These are phyloP conservation scores for Tagetes erecta DNA, from an alignment of 129 eudicot genomes.

Conservation along the genomic window DNA sequence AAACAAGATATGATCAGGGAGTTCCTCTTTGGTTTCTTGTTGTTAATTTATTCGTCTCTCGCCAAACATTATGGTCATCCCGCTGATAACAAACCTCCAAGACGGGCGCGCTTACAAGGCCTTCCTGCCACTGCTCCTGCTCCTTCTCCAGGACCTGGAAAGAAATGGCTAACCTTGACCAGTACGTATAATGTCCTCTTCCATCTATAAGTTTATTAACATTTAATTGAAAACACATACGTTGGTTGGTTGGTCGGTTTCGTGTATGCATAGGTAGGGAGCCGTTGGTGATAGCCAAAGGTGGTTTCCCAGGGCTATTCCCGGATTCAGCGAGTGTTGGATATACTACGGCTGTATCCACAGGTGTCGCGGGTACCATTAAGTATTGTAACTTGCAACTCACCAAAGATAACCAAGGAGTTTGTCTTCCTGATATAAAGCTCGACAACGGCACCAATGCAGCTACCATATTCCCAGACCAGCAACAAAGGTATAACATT, in stretches of 20 bases:
- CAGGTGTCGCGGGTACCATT: conserved; percentile 42
- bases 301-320: conserved; percentile 79
- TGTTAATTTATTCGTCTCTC: conserved; percentile 40
- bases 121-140: background rate
- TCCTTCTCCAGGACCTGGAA: conserved; percentile 11
- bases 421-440: conserved; percentile 51
- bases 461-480: conserved; percentile 47
- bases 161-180: conserved; percentile 62
- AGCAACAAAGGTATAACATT: conserved; percentile 53
- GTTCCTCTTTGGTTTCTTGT: conserved; percentile 41
- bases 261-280: conserved; percentile 42
- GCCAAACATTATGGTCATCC: conserved; percentile 24
- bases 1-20: conserved; percentile 48
- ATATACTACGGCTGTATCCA: conserved; percentile 34
- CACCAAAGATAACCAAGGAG: conserved; percentile 58
- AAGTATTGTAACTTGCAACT: conserved; percentile 77
- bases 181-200: conserved; percentile 27
- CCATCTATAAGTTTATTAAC: too few relatives aligned
- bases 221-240: too few relatives aligned
- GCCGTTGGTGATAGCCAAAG: conserved; percentile 76
- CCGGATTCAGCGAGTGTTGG: conserved; percentile 62
- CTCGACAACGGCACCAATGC: conserved; percentile 59
- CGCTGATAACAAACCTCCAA: conserved; percentile 25
- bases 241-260: background rate
- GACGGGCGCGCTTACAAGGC: conserved; percentile 23